Evolutionary conservation across 139 green algal genomes (phyloP), one percentile per base, ranked within the genome.

Genomic region (Eudorina sp.): DNA sequence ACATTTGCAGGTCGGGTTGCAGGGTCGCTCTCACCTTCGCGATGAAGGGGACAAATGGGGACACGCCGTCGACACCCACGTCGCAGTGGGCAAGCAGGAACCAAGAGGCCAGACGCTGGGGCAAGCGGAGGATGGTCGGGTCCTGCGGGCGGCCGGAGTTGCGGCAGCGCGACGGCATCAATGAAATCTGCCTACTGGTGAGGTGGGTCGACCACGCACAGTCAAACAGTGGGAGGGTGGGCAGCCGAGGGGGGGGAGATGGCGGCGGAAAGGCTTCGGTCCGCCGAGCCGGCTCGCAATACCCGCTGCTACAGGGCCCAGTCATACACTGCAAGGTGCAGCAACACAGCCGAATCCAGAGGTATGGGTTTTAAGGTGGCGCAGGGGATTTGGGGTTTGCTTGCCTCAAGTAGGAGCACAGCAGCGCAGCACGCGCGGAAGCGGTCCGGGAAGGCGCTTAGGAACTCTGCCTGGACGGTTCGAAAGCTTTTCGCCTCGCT

Each of bases 331-430:
- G n/a, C n/a, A n/a, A n/a, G n/a, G n/a, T n/a, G n/a, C n/a, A n/a
- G n/a, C n/a, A n/a, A n/a, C n/a, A n/a, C n/a, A n/a, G n/a, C n/a
- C n/a, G n/a, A n/a, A n/a, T n/a, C n/a, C n/a, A n/a, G n/a, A n/a
- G n/a, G n/a, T n/a, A n/a, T n/a, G n/a, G n/a, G n/a, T n/a, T n/a
- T n/a, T n/a, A n/a, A n/a, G n/a, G n/a, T n/a, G n/a, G n/a, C n/a
- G n/a, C n/a, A n/a, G n/a, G n/a, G n/a, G 16, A 43, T 3, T 19
- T 21, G 29, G 34, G 34, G 14, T 38, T 2, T 46, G 31, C 81
- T 46, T 55, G 78, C 89, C 89, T 90, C 78, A 21, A 92, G 66
- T 0, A 92, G 55, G 29, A 92, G 69, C 19, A 92, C 62, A 1
- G 69, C 70, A 1, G 78, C 78, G 70, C 89, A 90, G 31, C 83